These are phyloP conservation scores for Solanum peruvianum DNA, from an alignment of 257 asterid genomes.

Conservation along the genomic window DNA sequence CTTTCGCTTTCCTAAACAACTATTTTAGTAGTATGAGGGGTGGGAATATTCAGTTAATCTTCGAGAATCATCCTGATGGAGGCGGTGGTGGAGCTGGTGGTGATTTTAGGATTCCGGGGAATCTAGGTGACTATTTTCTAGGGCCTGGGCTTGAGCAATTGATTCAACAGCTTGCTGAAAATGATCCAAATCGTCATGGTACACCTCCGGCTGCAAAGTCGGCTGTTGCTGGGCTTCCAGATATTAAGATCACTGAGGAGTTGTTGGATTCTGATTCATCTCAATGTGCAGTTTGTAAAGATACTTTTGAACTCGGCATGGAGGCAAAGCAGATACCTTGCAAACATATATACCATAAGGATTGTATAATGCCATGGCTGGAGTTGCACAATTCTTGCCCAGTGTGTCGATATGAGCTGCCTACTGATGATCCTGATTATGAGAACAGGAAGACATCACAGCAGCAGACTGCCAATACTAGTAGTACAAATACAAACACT, in stretches of 20 bases:
- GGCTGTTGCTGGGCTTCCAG: constrained; percentile 59
- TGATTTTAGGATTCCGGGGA: constrained; percentile 34
- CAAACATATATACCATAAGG: constrained; percentile 79
- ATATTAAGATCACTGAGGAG: constrained; percentile 33
- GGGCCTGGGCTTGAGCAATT: constrained; percentile 83
- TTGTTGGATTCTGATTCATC: constrained; percentile 51
- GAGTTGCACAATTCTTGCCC: constrained; percentile 93
- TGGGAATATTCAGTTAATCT: constrained; percentile 52
- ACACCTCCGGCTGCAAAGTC: constrained; percentile 83
- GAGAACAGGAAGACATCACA: constrained; percentile 43
- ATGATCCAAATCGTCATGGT: constrained; percentile 79
- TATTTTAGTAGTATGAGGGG: constrained; percentile 51
- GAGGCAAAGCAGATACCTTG: constrained; percentile 77
- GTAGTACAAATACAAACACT: not conserved
- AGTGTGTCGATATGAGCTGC: constrained; percentile 75
- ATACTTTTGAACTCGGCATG: constrained; percentile 50
- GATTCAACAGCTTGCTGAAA: constrained; percentile 80
- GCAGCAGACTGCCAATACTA: constrained; percentile 1
- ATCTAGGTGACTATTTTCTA: constrained; percentile 63
- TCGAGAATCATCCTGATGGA: constrained; percentile 49
- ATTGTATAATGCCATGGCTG: constrained; percentile 82
- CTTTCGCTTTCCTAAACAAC: constrained; percentile 38
- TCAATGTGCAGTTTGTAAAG: constrained; percentile 86
- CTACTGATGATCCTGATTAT: constrained; percentile 82
- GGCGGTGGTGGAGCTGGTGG: constrained; percentile 18